Conservation (phyloP, 192 early-diverging fungal genomes). For the Chytriomyces hyalinus region DNA sequence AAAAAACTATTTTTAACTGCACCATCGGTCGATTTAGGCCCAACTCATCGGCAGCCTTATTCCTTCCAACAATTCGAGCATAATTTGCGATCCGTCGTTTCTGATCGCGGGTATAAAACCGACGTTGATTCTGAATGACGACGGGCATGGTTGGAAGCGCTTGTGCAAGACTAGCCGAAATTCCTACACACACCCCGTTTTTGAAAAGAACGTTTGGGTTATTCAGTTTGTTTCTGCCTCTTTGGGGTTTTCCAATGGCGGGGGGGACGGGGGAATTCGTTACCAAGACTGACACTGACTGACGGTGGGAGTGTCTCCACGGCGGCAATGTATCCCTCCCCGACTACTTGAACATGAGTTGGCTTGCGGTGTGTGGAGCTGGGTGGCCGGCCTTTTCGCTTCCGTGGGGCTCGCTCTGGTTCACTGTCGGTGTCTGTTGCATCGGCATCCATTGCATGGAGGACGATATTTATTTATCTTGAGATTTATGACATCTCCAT, state of each 20-base stretch:
- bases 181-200: not conserved
- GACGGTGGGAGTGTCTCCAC: not conserved
- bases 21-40: conserved; percentile 26
- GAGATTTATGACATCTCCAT: too few species aligned
- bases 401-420: too few species aligned
- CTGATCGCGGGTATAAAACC: conserved; percentile 12
- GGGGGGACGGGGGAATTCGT: not conserved
- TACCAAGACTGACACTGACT: not conserved
- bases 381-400: too few species aligned
- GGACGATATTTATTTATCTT: too few species aligned
- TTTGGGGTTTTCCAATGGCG: not conserved
- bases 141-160: not conserved
- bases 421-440: conserved; percentile 1
- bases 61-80: conserved; percentile 20
- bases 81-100: conserved; percentile 20
- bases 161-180: not conserved
- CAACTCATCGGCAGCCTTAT: conserved; percentile 26
- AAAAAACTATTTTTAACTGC: not conserved
- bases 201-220: not conserved
- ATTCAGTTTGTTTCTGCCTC: too few species aligned
- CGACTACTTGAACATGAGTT: too few species aligned
- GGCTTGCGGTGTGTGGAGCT: too few species aligned
- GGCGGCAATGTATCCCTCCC: not conserved
- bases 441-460: not conserved
- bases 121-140: conserved; percentile 3